Evolutionary conservation across 192 early-diverging fungal species (phyloP), one percentile per base, ranked within the genome.

Genomic region (Mortierella alpina): DNA sequence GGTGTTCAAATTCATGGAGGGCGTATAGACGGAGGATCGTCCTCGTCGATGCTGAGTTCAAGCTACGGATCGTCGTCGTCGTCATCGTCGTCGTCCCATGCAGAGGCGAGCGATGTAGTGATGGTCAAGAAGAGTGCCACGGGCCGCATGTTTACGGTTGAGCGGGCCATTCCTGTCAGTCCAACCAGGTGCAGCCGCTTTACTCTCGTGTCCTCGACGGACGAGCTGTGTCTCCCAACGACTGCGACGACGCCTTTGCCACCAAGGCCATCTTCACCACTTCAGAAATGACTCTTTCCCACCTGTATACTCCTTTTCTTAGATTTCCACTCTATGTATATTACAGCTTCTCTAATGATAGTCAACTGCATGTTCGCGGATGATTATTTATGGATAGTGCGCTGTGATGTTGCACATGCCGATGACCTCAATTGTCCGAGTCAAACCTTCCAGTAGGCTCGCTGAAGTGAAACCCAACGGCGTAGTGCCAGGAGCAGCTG

Each of bases 111-210:
- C 11, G 77, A 80, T 59, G 64, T 80, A 1, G 77, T 80, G 59
- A 67, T 68, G 66, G 59, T 80, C 45, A 80, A 80, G 59, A 80
- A 80, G 70, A 80, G 77, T 46, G 77, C 77, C 18, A 80, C 65
- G 31, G 77, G 77, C 0, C 15, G 77, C 1, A 80, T 72, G 77
- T 80, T 80, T 15, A 80, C 77, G 4, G 77, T 80, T 0, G 77
- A 80, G 46, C 60, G 77, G 22, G 58, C 77, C 7, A 54, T 78
- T 17, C 75, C 70, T 7, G 58, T 55, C 18, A 80, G 77, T 48
- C 77, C 77, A 4, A 80, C 77, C 1, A 59, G 48, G 50, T 63
- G 51, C 10, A 80, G 77, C 64, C 69, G 77, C 40, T 80, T 80
- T 48, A 80, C 64, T 68, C 65, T 80, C 11, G 66, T 61, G n/a